A percentile compares a stretch with the other conserved stretches of the same genome.
phyloP scores from a whole-genome alignment of 306 rosid genomes.

The Rosa multiflora region DNA sequence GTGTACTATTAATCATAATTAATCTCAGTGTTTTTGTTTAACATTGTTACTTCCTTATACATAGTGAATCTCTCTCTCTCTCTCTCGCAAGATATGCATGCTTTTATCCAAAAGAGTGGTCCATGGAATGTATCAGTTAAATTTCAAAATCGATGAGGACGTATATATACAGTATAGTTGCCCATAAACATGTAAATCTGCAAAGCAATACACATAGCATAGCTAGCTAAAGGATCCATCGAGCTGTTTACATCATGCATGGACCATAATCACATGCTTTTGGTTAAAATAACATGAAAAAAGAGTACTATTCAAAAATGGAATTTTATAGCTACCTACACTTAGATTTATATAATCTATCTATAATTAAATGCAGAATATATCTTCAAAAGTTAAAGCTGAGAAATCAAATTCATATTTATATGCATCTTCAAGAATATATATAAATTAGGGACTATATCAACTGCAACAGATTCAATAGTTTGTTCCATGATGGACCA shows the following conservation, averaged over 20 bases:
- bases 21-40: slow-evolving; percentile 12
- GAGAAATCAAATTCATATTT: not conserved
- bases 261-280: not conserved
- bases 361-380: too few relatives aligned
- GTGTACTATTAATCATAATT: slow-evolving; percentile 28
- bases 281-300: not conserved
- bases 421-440: not conserved
- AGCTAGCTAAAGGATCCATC: not conserved
- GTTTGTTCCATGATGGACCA: too few relatives aligned
- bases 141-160: not conserved
- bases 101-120: slow-evolving; percentile 30
- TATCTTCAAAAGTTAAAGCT: not conserved
- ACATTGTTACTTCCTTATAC: not conserved
- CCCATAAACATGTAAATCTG: not conserved
- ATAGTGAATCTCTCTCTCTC: not conserved
- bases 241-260: not conserved
- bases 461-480: not conserved
- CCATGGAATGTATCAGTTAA: slow-evolving; percentile 39
- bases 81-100: not conserved
- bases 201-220: not conserved
- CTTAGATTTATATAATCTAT: too few relatives aligned
- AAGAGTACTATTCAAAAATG: not conserved
- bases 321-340: too few relatives aligned
- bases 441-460: not conserved
- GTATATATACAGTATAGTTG: not conserved